These are phyloP conservation scores for Neurospora sp. DNA, from an alignment of 495 filamentous ascomycete genomes.

Conservation along the genomic window DNA sequence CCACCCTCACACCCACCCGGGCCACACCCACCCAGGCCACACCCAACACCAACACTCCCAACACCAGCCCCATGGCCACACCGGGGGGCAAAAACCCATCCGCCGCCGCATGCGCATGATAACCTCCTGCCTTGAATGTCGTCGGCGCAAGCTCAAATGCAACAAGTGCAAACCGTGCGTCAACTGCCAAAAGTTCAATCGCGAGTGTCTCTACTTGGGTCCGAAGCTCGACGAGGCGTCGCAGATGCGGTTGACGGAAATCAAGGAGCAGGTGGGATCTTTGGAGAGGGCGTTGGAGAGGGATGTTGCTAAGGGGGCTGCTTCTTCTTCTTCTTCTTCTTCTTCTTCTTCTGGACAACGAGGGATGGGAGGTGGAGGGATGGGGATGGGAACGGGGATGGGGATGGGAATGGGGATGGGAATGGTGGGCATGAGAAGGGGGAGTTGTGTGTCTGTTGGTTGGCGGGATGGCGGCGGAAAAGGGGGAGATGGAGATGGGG, in stretches of 20 bases:
- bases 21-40: neutral
- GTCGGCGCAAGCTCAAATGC: conserved; percentile 71
- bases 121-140: conserved; percentile 61
- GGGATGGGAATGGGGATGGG: neutral
- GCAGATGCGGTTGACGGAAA: conserved; percentile 52
- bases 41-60: neutral
- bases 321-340: conserved; percentile 1
- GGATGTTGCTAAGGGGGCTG: conserved; percentile 35
- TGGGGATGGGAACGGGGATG: neutral
- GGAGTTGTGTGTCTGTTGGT: neutral
- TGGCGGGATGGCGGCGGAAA: neutral
- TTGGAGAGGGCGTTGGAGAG: conserved; percentile 52
- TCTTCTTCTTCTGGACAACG: neutral
- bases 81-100: conserved; percentile 30
- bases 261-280: conserved; percentile 60
- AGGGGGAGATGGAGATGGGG: neutral
- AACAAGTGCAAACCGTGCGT: conserved; percentile 64
- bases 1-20: neutral
- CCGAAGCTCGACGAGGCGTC: conserved; percentile 49
- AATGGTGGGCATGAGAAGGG: neutral
- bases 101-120: conserved; percentile 60
- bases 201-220: conserved; percentile 57
- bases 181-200: conserved; percentile 52
- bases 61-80: too few relatives aligned
- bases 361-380: neutral